A percentile compares a stretch with the other conserved stretches of the same genome.
phyloP scores from a whole-genome alignment of 1,139 yeast genomes.

The Hyphopichia fennica region DNA sequence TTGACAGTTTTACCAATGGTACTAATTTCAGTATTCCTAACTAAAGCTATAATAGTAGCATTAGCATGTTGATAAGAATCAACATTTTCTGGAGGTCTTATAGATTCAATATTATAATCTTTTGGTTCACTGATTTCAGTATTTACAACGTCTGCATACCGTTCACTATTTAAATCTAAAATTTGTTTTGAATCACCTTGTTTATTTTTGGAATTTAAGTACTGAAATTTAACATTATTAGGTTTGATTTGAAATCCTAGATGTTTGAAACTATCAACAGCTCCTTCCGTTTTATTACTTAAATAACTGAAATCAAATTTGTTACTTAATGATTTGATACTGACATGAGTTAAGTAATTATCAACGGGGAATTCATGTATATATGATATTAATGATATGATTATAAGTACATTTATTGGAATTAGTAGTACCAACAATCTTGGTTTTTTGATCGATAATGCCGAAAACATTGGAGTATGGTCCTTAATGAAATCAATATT shows the following conservation, averaged over 20 bases:
- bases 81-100: conserved; percentile 35
- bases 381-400: background rate
- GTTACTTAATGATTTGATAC: conserved; percentile 10
- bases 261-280: conserved; percentile 5
- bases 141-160: conserved; percentile 32
- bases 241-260: conserved; percentile 18
- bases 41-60: conserved; percentile 75
- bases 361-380: conserved; percentile 3
- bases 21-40: conserved; percentile 59
- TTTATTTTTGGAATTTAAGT: conserved; percentile 28
- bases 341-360: conserved; percentile 1
- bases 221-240: conserved; percentile 34
- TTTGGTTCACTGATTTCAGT: conserved; percentile 49
- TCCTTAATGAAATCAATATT: no score
- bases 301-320: conserved; percentile 13
- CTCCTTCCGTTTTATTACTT: background rate
- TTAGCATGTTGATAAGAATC: conserved; percentile 50
- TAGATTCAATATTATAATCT: conserved; percentile 35
- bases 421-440: conserved; percentile 9
- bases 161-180: conserved; percentile 30
- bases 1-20: conserved; percentile 52
- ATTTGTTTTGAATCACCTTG: conserved; percentile 29
- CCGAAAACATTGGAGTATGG: conserved; percentile 9
- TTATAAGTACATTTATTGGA: conserved; percentile 9
- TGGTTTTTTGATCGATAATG: conserved; percentile 15